Conservation (phyloP, 2,329 filamentous ascomycete species). For the Nothophaeocryptopus gaeumannii region DNA sequence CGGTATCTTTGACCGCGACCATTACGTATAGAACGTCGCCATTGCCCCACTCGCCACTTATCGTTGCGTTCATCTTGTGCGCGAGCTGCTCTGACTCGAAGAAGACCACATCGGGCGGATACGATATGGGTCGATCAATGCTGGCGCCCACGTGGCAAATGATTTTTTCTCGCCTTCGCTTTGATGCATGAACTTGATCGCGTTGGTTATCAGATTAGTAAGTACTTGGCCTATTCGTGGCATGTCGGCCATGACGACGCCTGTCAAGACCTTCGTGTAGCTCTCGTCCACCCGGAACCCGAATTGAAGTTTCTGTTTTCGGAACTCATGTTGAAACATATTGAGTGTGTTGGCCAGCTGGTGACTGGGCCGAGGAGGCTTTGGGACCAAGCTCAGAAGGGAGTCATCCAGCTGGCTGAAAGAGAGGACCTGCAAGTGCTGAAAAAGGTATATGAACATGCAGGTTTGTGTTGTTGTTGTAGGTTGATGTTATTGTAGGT, state of each 20-base stretch:
- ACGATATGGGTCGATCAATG: constrained; percentile 38
- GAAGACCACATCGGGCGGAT: constrained; percentile 46
- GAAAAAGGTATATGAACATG: too few species aligned
- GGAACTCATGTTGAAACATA: constrained; percentile 37
- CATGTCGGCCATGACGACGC: constrained; percentile 31
- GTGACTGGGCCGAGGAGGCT: constrained; percentile 26
- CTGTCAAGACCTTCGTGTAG: constrained; percentile 24
- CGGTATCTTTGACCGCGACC: constrained; percentile 45
- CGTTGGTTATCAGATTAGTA: constrained; percentile 30
- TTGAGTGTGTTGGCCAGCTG: constrained; percentile 31
- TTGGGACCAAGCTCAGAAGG: constrained; percentile 31
- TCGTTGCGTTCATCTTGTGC: constrained; percentile 42
- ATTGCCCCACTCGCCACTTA: constrained; percentile 41
- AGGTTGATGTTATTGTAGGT: too few species aligned
- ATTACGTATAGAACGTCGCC: constrained; percentile 43
- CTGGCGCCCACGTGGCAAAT: constrained; percentile 28
- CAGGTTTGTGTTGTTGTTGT: too few species aligned
- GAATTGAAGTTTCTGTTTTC: constrained; percentile 31
- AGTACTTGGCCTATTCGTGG: constrained; percentile 28
- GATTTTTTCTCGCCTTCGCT: constrained; percentile 26
- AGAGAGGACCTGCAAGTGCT: constrained; percentile 28
- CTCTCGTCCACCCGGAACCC: constrained; percentile 27
- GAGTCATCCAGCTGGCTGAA: constrained; percentile 36
- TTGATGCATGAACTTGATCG: constrained; percentile 35
- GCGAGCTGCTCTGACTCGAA: constrained; percentile 38